Evolutionary conservation across 192 early-diverging fungal genomes (phyloP).

Genomic region (Mortierella hygrophila): DNA sequence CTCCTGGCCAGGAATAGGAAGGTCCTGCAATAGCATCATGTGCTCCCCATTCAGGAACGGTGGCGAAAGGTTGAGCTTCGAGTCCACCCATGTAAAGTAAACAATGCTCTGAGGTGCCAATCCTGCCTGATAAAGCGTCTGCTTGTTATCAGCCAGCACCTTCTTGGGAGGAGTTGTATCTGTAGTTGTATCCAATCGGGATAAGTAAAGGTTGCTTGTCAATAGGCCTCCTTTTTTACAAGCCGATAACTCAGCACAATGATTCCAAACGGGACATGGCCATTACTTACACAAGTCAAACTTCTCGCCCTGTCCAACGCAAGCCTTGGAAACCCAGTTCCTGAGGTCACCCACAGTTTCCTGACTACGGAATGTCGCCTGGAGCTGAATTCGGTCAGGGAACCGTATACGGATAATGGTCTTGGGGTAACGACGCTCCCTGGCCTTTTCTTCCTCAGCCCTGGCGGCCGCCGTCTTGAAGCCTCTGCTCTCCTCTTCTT

Average conservation of each 20-base stretch:
- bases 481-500: slow-evolving; percentile 72
- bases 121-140: slow-evolving; percentile 63
- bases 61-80: slow-evolving; percentile 30
- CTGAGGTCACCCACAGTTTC: slow-evolving; percentile 59
- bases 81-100: slow-evolving; percentile 62
- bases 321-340: slow-evolving; percentile 30
- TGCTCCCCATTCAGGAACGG: slow-evolving; percentile 49
- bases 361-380: slow-evolving; percentile 79
- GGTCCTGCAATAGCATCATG: slow-evolving; percentile 37
- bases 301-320: slow-evolving; percentile 53
- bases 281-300: slow-evolving; percentile 44
- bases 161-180: slow-evolving; percentile 65
- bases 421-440: slow-evolving; percentile 78
- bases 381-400: slow-evolving; percentile 80
- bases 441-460: slow-evolving; percentile 75
- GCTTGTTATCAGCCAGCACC: slow-evolving; percentile 57
- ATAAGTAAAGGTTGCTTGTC: not conserved
- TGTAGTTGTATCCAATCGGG: slow-evolving; percentile 3
- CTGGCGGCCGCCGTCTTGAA: slow-evolving; percentile 86
- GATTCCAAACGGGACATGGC: not conserved
- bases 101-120: slow-evolving; percentile 69
- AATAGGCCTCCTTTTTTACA: not conserved
- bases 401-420: slow-evolving; percentile 87
- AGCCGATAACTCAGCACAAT: not conserved
- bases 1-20: slow-evolving; percentile 38